These are phyloP conservation scores for Ceratorhiza oryzae-sativae DNA, from an alignment of 1,284 basidiomycete genomes.

Conservation along the genomic window DNA sequence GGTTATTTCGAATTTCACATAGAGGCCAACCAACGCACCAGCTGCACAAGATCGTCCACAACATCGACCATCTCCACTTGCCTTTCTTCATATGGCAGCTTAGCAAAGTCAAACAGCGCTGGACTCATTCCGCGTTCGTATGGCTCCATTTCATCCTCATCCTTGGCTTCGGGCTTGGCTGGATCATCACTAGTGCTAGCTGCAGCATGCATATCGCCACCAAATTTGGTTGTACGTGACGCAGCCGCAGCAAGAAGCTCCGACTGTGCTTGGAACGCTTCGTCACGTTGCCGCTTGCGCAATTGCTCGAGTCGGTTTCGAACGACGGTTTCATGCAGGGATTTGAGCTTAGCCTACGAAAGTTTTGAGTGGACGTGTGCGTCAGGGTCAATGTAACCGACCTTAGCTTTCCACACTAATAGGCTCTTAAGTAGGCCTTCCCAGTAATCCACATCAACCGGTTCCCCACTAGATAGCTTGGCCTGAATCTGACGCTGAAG, in stretches of 20 bases:
- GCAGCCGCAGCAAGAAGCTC: slow-evolving; percentile 86
- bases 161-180: slow-evolving; percentile 58
- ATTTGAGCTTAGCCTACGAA: slow-evolving; percentile 83
- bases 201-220: slow-evolving; percentile 56
- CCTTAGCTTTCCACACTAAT: slow-evolving; percentile 99
- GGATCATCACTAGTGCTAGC: slow-evolving; percentile 47
- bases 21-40: slow-evolving; percentile 61
- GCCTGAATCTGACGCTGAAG: slow-evolving; percentile 87
- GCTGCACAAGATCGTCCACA: slow-evolving; percentile 65
- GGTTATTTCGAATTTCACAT: background rate
- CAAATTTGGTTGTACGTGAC: slow-evolving; percentile 51
- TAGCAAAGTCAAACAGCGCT: slow-evolving; percentile 69
- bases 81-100: slow-evolving; percentile 75
- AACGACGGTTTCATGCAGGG: slow-evolving; percentile 93
- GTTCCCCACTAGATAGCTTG: slow-evolving; percentile 91
- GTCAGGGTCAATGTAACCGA: slow-evolving; percentile 49
- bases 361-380: background rate
- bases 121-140: slow-evolving; percentile 89
- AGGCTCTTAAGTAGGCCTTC: slow-evolving; percentile 89
- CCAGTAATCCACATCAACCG: slow-evolving; percentile 98
- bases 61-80: slow-evolving; percentile 78
- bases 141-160: slow-evolving; percentile 65
- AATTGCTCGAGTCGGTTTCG: slow-evolving; percentile 95
- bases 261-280: slow-evolving; percentile 90
- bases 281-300: slow-evolving; percentile 92